Conservation (phyloP, 129 eudicot species). For the Kitagawia praeruptora region DNA sequence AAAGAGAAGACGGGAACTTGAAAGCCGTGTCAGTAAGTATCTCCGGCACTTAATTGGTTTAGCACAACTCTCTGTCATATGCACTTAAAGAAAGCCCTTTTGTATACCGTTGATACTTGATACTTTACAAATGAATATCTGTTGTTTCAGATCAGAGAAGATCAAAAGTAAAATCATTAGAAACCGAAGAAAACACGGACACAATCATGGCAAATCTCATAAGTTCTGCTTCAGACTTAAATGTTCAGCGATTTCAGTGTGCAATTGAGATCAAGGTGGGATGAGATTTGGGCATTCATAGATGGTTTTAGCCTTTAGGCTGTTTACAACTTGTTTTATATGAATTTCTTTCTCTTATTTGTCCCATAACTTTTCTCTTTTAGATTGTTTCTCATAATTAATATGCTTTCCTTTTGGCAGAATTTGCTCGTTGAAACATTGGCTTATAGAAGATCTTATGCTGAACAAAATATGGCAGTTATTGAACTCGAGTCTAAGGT, state of each 20-base stretch:
- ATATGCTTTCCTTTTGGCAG: constrained; percentile 24
- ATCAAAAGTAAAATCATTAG: constrained; percentile 44
- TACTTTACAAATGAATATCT: constrained; percentile 9
- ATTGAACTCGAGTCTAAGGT: constrained; percentile 86
- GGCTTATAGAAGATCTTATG: constrained; percentile 48
- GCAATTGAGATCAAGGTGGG: constrained; percentile 62
- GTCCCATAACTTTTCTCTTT: not conserved
- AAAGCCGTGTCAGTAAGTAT: constrained; percentile 64
- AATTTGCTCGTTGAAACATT: constrained; percentile 64
- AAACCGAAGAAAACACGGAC: constrained; percentile 54
- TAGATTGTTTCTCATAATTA: not conserved
- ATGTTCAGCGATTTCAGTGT: constrained; percentile 53
- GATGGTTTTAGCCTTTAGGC: constrained; percentile 11
- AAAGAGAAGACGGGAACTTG: constrained; percentile 49
- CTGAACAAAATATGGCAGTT: constrained; percentile 48
- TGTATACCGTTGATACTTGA: not conserved
- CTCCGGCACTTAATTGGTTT: not conserved
- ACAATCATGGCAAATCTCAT: constrained; percentile 39
- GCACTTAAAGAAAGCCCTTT: not conserved
- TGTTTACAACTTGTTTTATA: not conserved
- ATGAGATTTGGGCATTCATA: constrained; percentile 3
- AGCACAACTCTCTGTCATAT: not conserved
- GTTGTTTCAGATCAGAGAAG: constrained; percentile 49
- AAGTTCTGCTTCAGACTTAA: constrained; percentile 45
- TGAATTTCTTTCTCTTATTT: constrained; percentile 2